A percentile compares a stretch with the other conserved stretches of the same genome.
phyloP scores from a whole-genome alignment of 306 rosid genomes.

The Prosopis cineraria region DNA sequence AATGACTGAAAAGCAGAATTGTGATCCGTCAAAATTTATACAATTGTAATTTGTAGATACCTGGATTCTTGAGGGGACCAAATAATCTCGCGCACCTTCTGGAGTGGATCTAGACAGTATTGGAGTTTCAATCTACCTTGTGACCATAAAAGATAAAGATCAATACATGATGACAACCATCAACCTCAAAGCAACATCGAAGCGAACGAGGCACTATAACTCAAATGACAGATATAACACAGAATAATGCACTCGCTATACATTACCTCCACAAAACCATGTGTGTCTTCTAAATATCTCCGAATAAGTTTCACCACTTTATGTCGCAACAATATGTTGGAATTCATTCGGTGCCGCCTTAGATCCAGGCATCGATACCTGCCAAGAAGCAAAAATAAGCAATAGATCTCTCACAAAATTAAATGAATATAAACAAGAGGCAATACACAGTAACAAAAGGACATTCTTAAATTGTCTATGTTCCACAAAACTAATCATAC shows the following conservation, averaged over 20 bases:
- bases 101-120: conserved; percentile 96
- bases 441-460: background rate
- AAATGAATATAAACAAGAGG: background rate
- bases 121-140: conserved; percentile 99
- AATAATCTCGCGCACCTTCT: conserved; percentile 97
- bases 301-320: conserved; percentile 87
- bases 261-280: conserved; percentile 93
- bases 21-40: conserved; percentile 25
- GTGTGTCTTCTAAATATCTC: conserved; percentile 79
- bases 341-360: conserved; percentile 82
- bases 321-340: conserved; percentile 80
- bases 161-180: conserved; percentile 35
- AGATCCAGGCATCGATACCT: conserved; percentile 96
- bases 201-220: conserved; percentile 5
- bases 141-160: conserved; percentile 59
- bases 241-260: conserved; percentile 29
- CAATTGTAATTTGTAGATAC: conserved; percentile 45
- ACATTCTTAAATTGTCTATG: background rate
- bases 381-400: conserved; percentile 33
- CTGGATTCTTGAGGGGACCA: conserved; percentile 98
- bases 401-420: conserved; percentile 27
- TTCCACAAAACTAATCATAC: background rate
- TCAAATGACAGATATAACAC: conserved; percentile 3
- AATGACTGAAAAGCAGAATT: conserved; percentile 15
- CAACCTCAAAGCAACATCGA: conserved; percentile 20